These are phyloP conservation scores for Chiua virens DNA, from an alignment of 768 basidiomycete species.

Conservation along the genomic window DNA sequence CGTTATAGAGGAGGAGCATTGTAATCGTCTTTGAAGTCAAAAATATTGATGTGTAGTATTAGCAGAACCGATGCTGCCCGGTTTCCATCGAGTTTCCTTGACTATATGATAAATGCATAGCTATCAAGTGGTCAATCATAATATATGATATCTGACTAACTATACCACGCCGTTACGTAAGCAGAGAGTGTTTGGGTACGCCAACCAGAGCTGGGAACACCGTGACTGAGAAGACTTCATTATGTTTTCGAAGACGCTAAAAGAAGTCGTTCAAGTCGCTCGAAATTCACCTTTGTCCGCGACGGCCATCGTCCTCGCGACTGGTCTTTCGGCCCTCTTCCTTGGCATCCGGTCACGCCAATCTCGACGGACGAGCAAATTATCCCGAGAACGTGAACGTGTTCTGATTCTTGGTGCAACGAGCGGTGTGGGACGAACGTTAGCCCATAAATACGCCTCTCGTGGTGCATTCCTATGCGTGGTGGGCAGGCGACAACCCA, in stretches of 20 bases:
- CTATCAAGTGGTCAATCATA: too few species aligned
- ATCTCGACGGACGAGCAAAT: constrained; percentile 32
- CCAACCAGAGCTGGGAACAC: too few species aligned
- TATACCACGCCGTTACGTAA: too few species aligned
- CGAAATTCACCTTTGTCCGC: constrained; percentile 7
- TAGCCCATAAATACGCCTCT: constrained; percentile 69
- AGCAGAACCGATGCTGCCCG: too few species aligned
- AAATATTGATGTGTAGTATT: too few species aligned
- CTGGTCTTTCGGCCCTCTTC: constrained; percentile 17
- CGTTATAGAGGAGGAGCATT: too few species aligned
- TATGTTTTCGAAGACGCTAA: constrained; percentile 11
- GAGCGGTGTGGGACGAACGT: constrained; percentile 73
- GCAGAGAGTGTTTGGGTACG: too few species aligned
- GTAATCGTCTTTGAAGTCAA: too few species aligned
- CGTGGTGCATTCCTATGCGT: constrained; percentile 78
- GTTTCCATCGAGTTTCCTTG: too few species aligned
- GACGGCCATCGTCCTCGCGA: constrained; percentile 9
- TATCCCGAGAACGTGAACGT: constrained; percentile 56
- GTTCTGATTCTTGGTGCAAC: constrained; percentile 83
- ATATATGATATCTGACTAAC: too few species aligned
- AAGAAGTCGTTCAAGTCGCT: neutral
- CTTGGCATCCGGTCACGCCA: constrained; percentile 11
- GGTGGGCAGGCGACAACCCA: constrained; percentile 61
- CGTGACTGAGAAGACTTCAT: too few species aligned
- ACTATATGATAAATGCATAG: too few species aligned